These are phyloP conservation scores for Vairimorpha ceranae DNA, from an alignment of 371 early-diverging fungal genomes.

Conservation along the genomic window DNA sequence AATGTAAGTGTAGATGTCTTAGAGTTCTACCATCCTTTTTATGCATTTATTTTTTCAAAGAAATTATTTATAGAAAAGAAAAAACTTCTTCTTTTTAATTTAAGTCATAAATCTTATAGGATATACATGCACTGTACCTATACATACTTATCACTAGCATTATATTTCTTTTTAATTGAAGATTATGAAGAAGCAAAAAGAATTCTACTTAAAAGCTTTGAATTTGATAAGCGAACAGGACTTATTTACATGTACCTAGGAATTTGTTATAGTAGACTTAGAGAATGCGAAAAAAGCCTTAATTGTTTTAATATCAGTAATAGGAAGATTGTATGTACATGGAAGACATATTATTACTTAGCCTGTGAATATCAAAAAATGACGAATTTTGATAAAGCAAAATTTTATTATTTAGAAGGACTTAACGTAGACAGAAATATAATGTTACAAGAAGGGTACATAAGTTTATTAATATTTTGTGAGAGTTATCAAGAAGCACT, in stretches of 20 bases:
- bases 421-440: constrained; percentile 18
- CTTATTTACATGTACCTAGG: constrained; percentile 40
- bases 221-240: constrained; percentile 25
- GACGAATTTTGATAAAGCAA: constrained; percentile 44
- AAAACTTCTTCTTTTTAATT: constrained; percentile 12
- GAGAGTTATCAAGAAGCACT: constrained; percentile 48
- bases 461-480: constrained; percentile 41
- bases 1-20: background rate
- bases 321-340: constrained; percentile 24
- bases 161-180: constrained; percentile 39
- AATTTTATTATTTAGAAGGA: constrained; percentile 32
- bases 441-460: constrained; percentile 13
- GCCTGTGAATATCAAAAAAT: constrained; percentile 50
- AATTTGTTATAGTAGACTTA: constrained; percentile 32
- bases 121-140: constrained; percentile 20
- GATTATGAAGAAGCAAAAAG: constrained; percentile 44
- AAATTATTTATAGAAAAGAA: constrained; percentile 5
- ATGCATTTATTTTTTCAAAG: constrained; percentile 4
- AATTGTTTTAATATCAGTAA: constrained; percentile 35
- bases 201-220: constrained; percentile 25
- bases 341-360: constrained; percentile 37
- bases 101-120: constrained; percentile 12
- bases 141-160: constrained; percentile 26
- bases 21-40: constrained; percentile 22
- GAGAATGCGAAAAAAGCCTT: constrained; percentile 45